A percentile compares a stretch with the other conserved stretches of the same genome.
These are phyloP conservation scores for Aspergillus pseudoglaucus DNA, from an alignment of 2,329 filamentous ascomycete genomes.

Conservation along the genomic window DNA sequence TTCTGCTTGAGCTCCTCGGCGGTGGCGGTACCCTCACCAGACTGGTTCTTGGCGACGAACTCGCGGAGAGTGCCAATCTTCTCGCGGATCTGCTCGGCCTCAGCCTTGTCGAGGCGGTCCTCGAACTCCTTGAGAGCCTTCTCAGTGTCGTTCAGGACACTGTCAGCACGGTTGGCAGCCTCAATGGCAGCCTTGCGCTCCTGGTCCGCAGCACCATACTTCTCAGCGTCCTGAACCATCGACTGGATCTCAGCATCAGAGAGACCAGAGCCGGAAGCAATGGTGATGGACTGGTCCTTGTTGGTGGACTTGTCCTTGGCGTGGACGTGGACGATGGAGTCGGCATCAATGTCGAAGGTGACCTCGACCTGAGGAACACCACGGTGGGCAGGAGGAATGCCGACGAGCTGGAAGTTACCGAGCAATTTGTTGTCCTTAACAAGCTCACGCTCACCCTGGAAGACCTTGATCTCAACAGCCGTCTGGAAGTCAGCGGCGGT, in stretches of 20 bases:
- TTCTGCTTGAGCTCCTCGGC: constrained; percentile 96
- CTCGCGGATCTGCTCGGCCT: constrained; percentile 87
- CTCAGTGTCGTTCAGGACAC: constrained; percentile 94
- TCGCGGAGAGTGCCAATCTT: constrained; percentile 83
- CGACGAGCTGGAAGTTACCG: constrained; percentile 98
- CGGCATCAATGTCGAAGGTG: constrained; percentile 96
- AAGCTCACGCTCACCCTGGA: constrained; percentile 98
- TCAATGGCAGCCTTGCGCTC: constrained; percentile 94
- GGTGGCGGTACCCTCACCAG: constrained; percentile 78
- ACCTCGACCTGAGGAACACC: constrained; percentile 96
- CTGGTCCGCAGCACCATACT: constrained; percentile 91
- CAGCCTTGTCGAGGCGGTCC: constrained; percentile 92
- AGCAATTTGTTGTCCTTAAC: constrained; percentile 98
- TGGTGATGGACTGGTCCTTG: constrained; percentile 99
- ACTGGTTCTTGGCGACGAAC: constrained; percentile 89
- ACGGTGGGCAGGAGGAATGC: constrained; percentile 91
- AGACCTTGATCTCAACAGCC: constrained; percentile 98
- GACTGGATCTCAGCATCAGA: constrained; percentile 89
- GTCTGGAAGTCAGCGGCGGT: constrained; percentile 98
- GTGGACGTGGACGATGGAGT: constrained; percentile 95
- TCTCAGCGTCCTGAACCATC: constrained; percentile 98
- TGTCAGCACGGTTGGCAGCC: constrained; percentile 94
- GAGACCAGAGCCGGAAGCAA: constrained; percentile 94
- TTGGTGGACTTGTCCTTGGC: constrained; percentile 99
- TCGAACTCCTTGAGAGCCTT: constrained; percentile 96